These are phyloP conservation scores for Yarrowia hollandica DNA, from an alignment of 805 yeast genomes.

Conservation along the genomic window DNA sequence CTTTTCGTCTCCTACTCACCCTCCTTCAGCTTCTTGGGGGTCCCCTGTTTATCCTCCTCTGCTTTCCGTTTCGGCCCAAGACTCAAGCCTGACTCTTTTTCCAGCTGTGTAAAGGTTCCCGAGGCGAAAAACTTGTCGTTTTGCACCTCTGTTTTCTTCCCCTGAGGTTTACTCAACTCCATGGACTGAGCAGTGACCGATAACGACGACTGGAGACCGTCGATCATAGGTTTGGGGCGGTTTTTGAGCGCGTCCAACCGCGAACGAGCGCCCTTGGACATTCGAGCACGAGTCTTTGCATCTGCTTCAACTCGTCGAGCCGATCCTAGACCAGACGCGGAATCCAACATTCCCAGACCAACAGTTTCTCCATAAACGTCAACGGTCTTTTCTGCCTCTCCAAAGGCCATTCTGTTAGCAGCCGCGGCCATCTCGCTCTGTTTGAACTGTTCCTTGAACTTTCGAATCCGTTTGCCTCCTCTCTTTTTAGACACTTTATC, in stretches of 20 bases:
- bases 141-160: background rate
- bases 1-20: background rate
- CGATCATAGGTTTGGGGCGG: slow-evolving; percentile 24
- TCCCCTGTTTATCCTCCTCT: background rate
- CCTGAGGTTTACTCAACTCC: slow-evolving; percentile 21
- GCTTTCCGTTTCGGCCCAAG: slow-evolving; percentile 24
- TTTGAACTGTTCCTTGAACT: slow-evolving; percentile 75
- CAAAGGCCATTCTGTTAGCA: slow-evolving; percentile 83
- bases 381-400: slow-evolving; percentile 63
- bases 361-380: slow-evolving; percentile 70
- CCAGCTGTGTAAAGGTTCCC: slow-evolving; percentile 21
- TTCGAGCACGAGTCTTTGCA: slow-evolving; percentile 54
- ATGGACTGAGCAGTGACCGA: slow-evolving; percentile 13
- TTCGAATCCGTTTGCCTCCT: slow-evolving; percentile 80
- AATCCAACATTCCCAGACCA: slow-evolving; percentile 71
- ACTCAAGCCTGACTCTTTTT: background rate
- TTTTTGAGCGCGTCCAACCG: slow-evolving; percentile 9
- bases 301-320: slow-evolving; percentile 39
- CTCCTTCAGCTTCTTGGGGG: slow-evolving; percentile 13
- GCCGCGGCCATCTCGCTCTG: slow-evolving; percentile 79
- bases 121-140: slow-evolving; percentile 22
- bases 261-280: slow-evolving; percentile 50
- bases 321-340: slow-evolving; percentile 38
- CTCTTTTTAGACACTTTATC: slow-evolving; percentile 78
- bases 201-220: slow-evolving; percentile 11